Evolutionary conservation across 2,329 filamentous ascomycete species (phyloP).

Genomic region (Botrytis elliptica): DNA sequence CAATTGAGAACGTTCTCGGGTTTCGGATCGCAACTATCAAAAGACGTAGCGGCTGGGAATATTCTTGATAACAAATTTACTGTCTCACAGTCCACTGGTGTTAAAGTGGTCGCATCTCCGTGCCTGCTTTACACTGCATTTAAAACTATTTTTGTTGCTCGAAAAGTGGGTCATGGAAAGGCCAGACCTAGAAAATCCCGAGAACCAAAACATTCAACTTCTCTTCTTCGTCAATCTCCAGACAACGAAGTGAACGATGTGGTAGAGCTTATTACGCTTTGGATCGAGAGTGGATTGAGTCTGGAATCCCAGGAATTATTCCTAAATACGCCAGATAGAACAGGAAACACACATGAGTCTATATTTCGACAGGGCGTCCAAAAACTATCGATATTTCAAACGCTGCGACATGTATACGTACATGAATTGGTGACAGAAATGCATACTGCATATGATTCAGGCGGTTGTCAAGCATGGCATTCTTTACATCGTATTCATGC

Average conservation of each 20-base stretch:
- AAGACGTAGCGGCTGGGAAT: background rate
- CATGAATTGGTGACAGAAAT: background rate
- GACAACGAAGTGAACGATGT: background rate
- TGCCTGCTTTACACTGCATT: background rate
- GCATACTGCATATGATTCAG: background rate
- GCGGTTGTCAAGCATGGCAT: background rate
- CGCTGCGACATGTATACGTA: background rate
- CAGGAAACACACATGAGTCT: background rate
- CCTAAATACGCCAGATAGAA: background rate
- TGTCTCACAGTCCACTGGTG: background rate
- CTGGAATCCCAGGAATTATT: background rate
- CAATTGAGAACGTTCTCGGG: too few species aligned
- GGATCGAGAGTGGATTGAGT: background rate
- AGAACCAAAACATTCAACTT: background rate
- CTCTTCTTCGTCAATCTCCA: background rate
- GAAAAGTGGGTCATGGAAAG: background rate
- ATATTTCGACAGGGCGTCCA: accelerated
- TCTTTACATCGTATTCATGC: background rate
- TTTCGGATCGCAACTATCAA: background rate
- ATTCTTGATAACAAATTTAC: background rate
- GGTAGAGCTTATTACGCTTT: background rate
- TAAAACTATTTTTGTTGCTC: background rate
- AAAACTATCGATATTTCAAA: background rate
- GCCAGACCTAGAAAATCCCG: background rate
- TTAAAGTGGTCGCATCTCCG: background rate